These are phyloP conservation scores for Solanum peruvianum DNA, from an alignment of 257 asterid genomes.

Conservation along the genomic window DNA sequence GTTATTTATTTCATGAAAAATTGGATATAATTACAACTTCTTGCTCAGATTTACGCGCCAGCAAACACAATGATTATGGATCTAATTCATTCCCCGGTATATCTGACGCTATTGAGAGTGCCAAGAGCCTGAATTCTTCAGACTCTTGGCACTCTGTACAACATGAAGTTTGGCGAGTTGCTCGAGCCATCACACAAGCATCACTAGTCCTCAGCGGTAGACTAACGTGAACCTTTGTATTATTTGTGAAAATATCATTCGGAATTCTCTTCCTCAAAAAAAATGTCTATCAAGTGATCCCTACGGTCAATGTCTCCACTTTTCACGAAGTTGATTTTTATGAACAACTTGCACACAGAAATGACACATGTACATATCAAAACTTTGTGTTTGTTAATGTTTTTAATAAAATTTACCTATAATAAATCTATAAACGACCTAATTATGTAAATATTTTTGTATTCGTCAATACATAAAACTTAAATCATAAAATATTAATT, in stretches of 20 bases:
- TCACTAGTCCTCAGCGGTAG: slow-evolving; percentile 53
- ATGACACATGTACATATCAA: background rate
- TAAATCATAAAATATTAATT: too few species aligned
- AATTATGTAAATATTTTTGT: too few species aligned
- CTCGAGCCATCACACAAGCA: slow-evolving; percentile 76
- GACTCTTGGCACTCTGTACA: slow-evolving; percentile 56
- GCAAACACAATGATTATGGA: slow-evolving; percentile 61
- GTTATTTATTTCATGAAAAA: background rate
- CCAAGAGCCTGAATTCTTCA: slow-evolving; percentile 24
- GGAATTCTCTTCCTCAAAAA: background rate
- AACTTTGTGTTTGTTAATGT: too few species aligned
- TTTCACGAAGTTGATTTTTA: background rate
- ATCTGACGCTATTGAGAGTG: slow-evolving; percentile 51
- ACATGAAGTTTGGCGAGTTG: slow-evolving; percentile 79
- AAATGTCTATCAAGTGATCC: background rate
- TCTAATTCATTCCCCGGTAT: slow-evolving; percentile 65
- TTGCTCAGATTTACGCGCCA: slow-evolving; percentile 65
- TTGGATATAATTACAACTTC: background rate
- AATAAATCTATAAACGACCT: too few species aligned
- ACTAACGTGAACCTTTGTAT: slow-evolving; percentile 22
- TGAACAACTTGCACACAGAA: background rate
- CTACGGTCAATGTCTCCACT: rapidly evolving
- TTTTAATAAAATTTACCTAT: too few species aligned
- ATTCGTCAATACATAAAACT: too few species aligned
- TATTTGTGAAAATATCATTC: background rate